Conservation (phyloP, 345 rosid species). For the Acer yangbiense region DNA sequence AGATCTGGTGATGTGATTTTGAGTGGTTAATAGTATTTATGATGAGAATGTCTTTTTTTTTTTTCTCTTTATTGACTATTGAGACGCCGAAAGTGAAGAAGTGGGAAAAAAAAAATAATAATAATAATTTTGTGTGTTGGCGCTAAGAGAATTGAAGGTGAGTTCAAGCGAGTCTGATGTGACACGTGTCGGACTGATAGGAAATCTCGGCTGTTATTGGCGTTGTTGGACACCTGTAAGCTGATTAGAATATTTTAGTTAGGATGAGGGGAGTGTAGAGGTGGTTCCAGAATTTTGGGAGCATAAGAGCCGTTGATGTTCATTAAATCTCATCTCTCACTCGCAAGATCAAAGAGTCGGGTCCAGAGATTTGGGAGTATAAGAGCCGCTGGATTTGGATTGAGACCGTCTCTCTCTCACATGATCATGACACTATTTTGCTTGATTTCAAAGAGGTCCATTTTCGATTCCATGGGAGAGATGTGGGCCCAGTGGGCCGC, state of each 20-base stretch:
- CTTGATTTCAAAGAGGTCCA: not conserved
- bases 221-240: constrained; percentile 2
- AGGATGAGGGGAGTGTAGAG: not conserved
- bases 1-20: constrained; percentile 24
- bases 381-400: not conserved
- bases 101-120: too few species aligned
- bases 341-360: too few species aligned
- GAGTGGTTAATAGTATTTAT: not conserved
- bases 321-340: not conserved
- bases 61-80: not conserved
- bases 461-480: too few species aligned
- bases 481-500: not conserved
- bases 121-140: constrained; percentile 2
- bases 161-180: constrained; percentile 20
- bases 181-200: constrained; percentile 42
- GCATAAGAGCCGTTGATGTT: not conserved
- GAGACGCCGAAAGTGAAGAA: constrained; percentile 20
- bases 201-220: constrained; percentile 15
- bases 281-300: not conserved
- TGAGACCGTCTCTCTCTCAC: not conserved
- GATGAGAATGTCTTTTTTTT: constrained; percentile 5
- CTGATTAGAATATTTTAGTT: not conserved
- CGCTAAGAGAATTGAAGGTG: constrained; percentile 16
- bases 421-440: not conserved
- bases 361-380: not conserved